Base-by-base conservation (phyloP, 2,329 filamentous ascomycete species). In the Thielaviopsis euricoi region DNA sequence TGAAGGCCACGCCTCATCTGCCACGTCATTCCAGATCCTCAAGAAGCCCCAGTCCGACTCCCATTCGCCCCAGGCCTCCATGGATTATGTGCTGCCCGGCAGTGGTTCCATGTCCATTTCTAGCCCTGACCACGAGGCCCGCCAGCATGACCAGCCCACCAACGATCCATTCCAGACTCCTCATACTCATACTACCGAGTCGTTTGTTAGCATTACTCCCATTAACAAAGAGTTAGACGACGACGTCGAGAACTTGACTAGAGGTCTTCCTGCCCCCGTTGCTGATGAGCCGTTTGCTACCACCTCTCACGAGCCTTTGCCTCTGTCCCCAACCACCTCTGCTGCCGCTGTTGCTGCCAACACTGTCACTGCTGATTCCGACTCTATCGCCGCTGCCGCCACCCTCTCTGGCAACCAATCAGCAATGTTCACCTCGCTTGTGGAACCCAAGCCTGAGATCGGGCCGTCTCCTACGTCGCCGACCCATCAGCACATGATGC, bases 21-120 rank as follows among this genome's bases (percentile, higher is more conserved):
- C 67, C 55, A 67, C 71, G 22, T 65, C 70, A 50, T 71, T 76
- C 59, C 75, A 78, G 63, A 73, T 77, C 58, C 66, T 78, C 25
- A 78, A 78, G 67, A 80, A 79, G 67, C 71, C 71, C 19, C 67
- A 68, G 56, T 58, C 66, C 64, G 61, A 66, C 61, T 70, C 71
- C 57, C 61, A 70, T 55, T 60, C 73, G 59, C 71, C 73, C 37
- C 65, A 69, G 55, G 67, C 66, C 51, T 70, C 71, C 2, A 67
- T 69, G 57, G 66, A 66, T 21, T 67, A 64, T 46, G 74, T 76
- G 9, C 69, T 71, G 58, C 71, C 71, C 61, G 70, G 65, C 23
- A 63, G 69, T 56, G 67, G 69, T 49, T 71, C 70, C 9, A 77
- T 73, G 64, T 69, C 72, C 12, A 63, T 72, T 19, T 63, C 69